Evolutionary conservation across 768 basidiomycete species (phyloP), one percentile per base, ranked within the genome.

Genomic region (Kockovaella imperatae): DNA sequence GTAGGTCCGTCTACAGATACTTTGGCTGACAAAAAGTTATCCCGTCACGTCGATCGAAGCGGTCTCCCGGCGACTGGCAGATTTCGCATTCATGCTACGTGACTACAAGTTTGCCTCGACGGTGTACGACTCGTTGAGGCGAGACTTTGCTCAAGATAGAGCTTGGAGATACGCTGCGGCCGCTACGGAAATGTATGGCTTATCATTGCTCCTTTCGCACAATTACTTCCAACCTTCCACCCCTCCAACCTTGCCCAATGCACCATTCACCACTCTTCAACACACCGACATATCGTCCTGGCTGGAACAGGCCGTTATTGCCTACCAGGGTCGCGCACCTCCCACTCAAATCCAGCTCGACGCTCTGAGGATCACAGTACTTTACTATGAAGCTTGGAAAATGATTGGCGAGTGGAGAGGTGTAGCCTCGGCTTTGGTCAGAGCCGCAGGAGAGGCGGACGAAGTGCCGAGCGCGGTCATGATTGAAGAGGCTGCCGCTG

Each of bases 21-120:
- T 18, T n/a, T n/a, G 5, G 26, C 49, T 48, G 29, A 46, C 17
- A 31, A 24, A 4, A 42, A 74, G 72, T 56, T 74, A 74, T 48
- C 70, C 67, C 1, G 50, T 57, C 10, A 40, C 57, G 0, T 48
- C 73, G 0, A 62, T 63, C 8, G 70, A 71, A 35, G 60, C 69
- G 0, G 57, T 71, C 21, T 65, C 70, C 0, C 78, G 89, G 36
- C 81, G 93, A n/a, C 75, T 97, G 3, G 95, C 90, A 8, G 95
- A 99, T 69, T 91, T 97, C 72, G 83, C 88, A 7, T 95, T 95
- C 17, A 80, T 91, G 50, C 72, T 97, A 2, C 85, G 89, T 3
- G 95, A 99, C 70, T 81, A 82, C 68, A 88, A 86, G 58, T 76
- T 91, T 26, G 93, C 91, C 0, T 75, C 79, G 2, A 72, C 74